phyloP scores from a whole-genome alignment of 495 filamentous ascomycete species.

The Daldinia bambusicola region DNA sequence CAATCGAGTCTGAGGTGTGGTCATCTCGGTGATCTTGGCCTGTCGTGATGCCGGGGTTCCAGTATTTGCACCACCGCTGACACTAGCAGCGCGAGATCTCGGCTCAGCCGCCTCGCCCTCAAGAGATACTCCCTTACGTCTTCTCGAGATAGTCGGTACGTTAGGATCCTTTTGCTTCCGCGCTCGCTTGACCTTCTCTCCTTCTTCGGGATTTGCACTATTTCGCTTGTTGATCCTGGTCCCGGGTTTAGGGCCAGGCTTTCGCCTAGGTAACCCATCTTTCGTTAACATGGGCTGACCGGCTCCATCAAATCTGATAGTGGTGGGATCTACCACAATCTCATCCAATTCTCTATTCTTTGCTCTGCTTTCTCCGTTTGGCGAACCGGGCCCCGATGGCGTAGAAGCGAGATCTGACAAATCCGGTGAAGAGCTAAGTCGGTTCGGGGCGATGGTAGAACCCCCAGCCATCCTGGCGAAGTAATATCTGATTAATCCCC shows the following conservation, averaged over 20 bases:
- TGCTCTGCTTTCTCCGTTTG: slow-evolving; percentile 31
- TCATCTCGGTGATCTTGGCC: slow-evolving; percentile 54
- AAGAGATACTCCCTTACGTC: slow-evolving; percentile 55
- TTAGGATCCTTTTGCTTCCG: slow-evolving; percentile 68
- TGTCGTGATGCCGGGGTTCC: slow-evolving; percentile 43
- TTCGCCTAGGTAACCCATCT: slow-evolving; percentile 59
- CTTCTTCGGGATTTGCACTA: slow-evolving; percentile 52
- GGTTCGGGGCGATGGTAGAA: slow-evolving; percentile 32
- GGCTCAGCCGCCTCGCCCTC: slow-evolving; percentile 38
- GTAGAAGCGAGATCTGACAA: slow-evolving; percentile 48
- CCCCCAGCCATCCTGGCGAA: slow-evolving; percentile 38
- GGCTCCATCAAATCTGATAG: slow-evolving; percentile 46
- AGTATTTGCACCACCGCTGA: slow-evolving; percentile 47
- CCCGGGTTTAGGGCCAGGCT: slow-evolving; percentile 64
- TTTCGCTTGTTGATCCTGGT: slow-evolving; percentile 58
- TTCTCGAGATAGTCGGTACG: slow-evolving; percentile 62
- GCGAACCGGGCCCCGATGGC: slow-evolving; percentile 44
- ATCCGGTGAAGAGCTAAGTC: slow-evolving; percentile 47
- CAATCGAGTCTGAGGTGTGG: slow-evolving; percentile 30
- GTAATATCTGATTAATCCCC: slow-evolving; percentile 6
- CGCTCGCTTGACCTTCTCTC: slow-evolving; percentile 63
- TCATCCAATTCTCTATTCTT: slow-evolving; percentile 47
- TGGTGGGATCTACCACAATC: slow-evolving; percentile 47
- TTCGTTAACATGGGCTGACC: slow-evolving; percentile 54
- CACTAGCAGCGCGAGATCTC: slow-evolving; percentile 34